phyloP scores from a whole-genome alignment of 495 filamentous ascomycete species.

The Aspergillus saccharolyticus region DNA sequence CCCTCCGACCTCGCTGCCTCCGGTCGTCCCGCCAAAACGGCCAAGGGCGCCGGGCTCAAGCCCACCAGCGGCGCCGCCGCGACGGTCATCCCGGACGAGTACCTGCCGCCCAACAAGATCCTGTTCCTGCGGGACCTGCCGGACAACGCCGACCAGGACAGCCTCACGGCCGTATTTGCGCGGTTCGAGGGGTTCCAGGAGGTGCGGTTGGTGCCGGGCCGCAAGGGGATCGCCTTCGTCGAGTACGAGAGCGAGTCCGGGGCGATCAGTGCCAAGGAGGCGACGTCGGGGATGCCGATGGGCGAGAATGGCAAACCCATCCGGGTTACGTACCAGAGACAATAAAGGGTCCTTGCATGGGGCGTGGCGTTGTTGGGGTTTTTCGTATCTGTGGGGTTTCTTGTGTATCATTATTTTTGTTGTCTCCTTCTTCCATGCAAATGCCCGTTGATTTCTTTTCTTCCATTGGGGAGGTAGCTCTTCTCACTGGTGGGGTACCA shows the following conservation, averaged over 20 bases:
- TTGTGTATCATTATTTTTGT: slow-evolving; percentile 17
- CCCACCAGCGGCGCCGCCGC: slow-evolving; percentile 62
- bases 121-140: slow-evolving; percentile 94
- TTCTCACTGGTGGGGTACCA: no score
- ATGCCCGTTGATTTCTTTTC: not conserved
- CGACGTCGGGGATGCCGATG: slow-evolving; percentile 82
- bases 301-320: slow-evolving; percentile 63
- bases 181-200: slow-evolving; percentile 94
- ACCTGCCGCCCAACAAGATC: slow-evolving; percentile 93
- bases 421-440: not conserved
- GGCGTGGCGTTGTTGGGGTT: not conserved
- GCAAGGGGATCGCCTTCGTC: slow-evolving; percentile 90
- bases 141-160: slow-evolving; percentile 76
- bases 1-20: slow-evolving; percentile 40
- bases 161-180: slow-evolving; percentile 73
- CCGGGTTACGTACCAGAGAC: slow-evolving; percentile 89
- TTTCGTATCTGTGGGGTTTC: slow-evolving; percentile 13
- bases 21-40: slow-evolving; percentile 64
- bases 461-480: not conserved
- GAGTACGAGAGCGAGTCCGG: slow-evolving; percentile 89
- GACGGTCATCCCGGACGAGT: slow-evolving; percentile 89
- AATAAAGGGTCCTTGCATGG: slow-evolving; percentile 54
- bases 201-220: slow-evolving; percentile 79
- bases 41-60: slow-evolving; percentile 76
- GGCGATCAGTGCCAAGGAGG: slow-evolving; percentile 93